phyloP scores from a whole-genome alignment of 192 early-diverging fungal genomes.

The Dispira simplex region DNA sequence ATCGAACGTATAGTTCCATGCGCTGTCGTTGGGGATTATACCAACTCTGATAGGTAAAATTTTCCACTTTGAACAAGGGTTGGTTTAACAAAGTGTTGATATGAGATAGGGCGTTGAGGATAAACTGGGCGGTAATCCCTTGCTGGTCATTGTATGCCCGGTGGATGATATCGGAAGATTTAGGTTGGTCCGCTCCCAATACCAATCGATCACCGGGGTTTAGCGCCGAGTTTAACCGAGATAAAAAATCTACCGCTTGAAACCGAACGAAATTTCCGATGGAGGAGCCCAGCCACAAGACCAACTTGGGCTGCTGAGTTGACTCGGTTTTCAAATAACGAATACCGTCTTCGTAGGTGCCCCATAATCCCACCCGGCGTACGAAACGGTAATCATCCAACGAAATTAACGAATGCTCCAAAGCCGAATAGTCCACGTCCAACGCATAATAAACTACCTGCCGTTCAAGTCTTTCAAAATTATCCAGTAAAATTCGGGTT shows the following conservation, averaged over 20 bases:
- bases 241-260: conserved; percentile 54
- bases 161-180: conserved; percentile 45
- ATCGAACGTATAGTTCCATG: conserved; percentile 64
- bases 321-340: conserved; percentile 35
- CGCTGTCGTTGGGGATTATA: conserved; percentile 62
- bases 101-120: conserved; percentile 72
- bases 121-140: conserved; percentile 62
- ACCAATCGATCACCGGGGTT: conserved; percentile 55
- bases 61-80: conserved; percentile 35
- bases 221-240: conserved; percentile 37
- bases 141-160: conserved; percentile 75
- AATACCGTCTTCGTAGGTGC: conserved; percentile 80
- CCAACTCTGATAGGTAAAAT: conserved; percentile 55
- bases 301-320: conserved; percentile 39
- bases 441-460: conserved; percentile 76
- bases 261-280: conserved; percentile 60
- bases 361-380: conserved; percentile 60
- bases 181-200: conserved; percentile 77
- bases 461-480: conserved; percentile 42
- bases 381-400: conserved; percentile 53
- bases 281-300: conserved; percentile 84
- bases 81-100: conserved; percentile 49
- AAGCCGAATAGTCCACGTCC: conserved; percentile 69
- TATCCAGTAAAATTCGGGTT: conserved; percentile 63
- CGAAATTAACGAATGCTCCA: conserved; percentile 49